phyloP scores from a whole-genome alignment of 1,284 basidiomycete species.

The Singerocomus rubriflavus region DNA sequence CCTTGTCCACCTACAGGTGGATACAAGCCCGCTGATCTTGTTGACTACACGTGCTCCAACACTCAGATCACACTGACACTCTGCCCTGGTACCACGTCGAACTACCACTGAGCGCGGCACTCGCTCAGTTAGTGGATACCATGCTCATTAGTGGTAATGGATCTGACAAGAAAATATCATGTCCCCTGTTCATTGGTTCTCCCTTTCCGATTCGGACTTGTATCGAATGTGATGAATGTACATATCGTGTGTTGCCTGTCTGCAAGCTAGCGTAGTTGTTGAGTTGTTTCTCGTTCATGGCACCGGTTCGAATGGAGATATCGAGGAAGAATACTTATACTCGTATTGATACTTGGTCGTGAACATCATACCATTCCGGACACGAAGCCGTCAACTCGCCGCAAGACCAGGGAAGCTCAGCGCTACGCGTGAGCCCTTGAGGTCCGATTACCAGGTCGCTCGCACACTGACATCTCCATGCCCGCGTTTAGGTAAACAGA shows the following conservation, averaged over 20 bases:
- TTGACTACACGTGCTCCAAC: constrained; percentile 33
- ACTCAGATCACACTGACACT: constrained; percentile 33
- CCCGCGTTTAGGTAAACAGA: no score
- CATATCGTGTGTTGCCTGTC: not conserved
- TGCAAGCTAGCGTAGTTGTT: not conserved
- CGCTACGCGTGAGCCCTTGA: no score
- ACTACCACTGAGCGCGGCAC: constrained; percentile 8
- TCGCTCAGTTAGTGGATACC: not conserved
- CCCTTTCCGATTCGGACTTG: not conserved
- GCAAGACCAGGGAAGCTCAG: no score
- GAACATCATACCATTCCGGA: not conserved
- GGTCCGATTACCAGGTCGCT: no score
- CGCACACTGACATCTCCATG: no score
- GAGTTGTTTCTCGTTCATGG: not conserved
- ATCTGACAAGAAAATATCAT: not conserved
- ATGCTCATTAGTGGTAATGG: no score
- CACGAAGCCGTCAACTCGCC: not conserved
- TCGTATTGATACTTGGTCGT: not conserved
- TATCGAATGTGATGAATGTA: not conserved
- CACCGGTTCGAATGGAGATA: not conserved
- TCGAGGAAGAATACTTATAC: not conserved
- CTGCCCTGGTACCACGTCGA: constrained; percentile 30
- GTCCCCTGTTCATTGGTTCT: not conserved
- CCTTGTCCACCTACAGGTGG: constrained; percentile 3
- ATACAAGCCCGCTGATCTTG: constrained; percentile 26